Evolutionary conservation across 176 grass and related monocot genomes (phyloP).

Genomic region (Puya raimondii): DNA sequence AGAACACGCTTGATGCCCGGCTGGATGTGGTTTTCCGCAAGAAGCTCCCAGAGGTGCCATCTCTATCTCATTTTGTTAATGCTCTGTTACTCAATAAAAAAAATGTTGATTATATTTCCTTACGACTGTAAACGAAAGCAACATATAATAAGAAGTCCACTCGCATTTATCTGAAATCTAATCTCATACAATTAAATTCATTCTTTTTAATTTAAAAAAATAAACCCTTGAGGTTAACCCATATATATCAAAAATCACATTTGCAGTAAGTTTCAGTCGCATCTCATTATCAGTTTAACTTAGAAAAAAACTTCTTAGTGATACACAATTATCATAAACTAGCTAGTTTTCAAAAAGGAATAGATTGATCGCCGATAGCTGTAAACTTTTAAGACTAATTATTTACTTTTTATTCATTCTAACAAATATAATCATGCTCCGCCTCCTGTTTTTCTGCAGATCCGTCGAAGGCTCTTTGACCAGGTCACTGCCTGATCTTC

Average conservation of each 20-base stretch:
- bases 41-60: conserved; percentile 78
- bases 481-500: conserved; percentile 32
- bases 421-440: neutral
- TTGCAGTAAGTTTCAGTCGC: too few species aligned
- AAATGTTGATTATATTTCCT: conserved; percentile 6
- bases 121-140: neutral
- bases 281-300: too few species aligned
- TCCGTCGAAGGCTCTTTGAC: conserved; percentile 43
- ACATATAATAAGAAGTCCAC: neutral
- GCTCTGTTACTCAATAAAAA: neutral
- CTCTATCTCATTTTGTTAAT: neutral
- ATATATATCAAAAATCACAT: too few species aligned
- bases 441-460: conserved; percentile 38
- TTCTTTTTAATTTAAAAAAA: too few species aligned
- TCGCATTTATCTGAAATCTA: too few species aligned
- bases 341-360: too few species aligned
- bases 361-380: neutral
- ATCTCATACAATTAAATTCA: too few species aligned
- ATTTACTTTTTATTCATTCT: conserved; percentile 10
- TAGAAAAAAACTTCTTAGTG: too few species aligned
- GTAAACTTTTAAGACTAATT: neutral
- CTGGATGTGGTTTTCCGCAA: conserved; percentile 66
- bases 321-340: too few species aligned
- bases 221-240: too few species aligned
- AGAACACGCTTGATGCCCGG: conserved; percentile 90